Evolutionary conservation across 2,329 filamentous ascomycete species (phyloP), one percentile per base, ranked within the genome.

Genomic region (Blastomyces emzantsi): DNA sequence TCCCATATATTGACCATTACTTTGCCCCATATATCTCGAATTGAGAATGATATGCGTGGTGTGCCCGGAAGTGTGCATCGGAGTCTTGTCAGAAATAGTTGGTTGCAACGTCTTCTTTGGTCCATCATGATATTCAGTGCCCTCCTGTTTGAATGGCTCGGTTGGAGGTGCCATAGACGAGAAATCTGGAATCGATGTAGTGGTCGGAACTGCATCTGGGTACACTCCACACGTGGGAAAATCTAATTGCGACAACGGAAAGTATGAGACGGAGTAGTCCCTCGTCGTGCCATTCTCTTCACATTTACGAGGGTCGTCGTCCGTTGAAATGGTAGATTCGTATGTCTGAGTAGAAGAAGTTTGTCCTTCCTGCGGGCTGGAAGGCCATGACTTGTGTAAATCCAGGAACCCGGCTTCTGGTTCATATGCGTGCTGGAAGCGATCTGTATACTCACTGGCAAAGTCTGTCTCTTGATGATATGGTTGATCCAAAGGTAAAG

Each of bases 341-440:
- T 47, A 59, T 7, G 57, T 28, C 57, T n/a, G 22, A 59, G 57
- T 19, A 45, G 4, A 13, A 30, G 41, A 19, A 9, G 6, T 19
- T 4, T 45, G 60, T 41, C 30, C 60, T 11, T 56, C 33, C 13
- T 39, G 39, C 9, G 56, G 15, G 28, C 22, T 56, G 6, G 49
- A 45, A 22, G 51, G 41, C 60, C 60, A 62, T 2, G 60, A 55
- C 17, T 30, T 56, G 2, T 39, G 60, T 33, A 56, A 36, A 25
- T 62, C 25, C 19, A 45, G 60, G 13, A 62, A 39, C 25, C 13
- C 36, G 19, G 19, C 17, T 41, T 62, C 60, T 8, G 36, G 13
- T 22, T 51, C 33, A 33, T 62, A 45, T 33, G n/a, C 36, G 7
- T 25, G 47, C 33, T 41, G 49, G 17, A 56, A 45, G 17, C 22